These are phyloP conservation scores for Picea glauca DNA, from an alignment of 75 land plant species.

Conservation along the genomic window DNA sequence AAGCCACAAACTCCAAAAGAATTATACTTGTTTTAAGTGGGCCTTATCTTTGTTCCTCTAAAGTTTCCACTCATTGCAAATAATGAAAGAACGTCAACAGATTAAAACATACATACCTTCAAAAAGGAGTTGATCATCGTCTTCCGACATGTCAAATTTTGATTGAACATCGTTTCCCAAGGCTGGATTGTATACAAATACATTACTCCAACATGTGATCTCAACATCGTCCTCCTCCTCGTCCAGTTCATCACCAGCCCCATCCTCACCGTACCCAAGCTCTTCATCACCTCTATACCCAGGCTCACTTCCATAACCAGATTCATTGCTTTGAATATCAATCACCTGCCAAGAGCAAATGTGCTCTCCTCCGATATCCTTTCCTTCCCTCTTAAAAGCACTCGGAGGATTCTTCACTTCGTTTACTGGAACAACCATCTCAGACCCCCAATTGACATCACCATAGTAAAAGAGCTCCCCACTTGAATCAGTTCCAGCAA, in stretches of 20 bases:
- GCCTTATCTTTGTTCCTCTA: background rate
- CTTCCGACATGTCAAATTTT: conserved; percentile 6
- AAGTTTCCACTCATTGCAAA: background rate
- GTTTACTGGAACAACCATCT: conserved; percentile 28
- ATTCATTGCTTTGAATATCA: conserved; percentile 50
- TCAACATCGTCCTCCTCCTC: conserved; percentile 65
- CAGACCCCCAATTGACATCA: conserved; percentile 59
- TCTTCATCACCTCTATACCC: conserved; percentile 88
- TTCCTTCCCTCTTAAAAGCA: conserved; percentile 31
- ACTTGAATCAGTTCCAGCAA: conserved; percentile 83
- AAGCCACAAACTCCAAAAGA: background rate
- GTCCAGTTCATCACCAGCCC: conserved; percentile 35
- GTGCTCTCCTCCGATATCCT: conserved; percentile 9
- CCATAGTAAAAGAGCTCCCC: conserved; percentile 73
- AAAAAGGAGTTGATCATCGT: background rate
- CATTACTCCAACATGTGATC: conserved; percentile 41
- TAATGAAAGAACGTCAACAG: background rate
- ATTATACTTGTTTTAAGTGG: background rate
- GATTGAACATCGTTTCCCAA: background rate
- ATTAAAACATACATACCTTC: background rate
- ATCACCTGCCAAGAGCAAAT: conserved; percentile 22
- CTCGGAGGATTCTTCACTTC: conserved; percentile 24
- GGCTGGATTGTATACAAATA: conserved; percentile 4
- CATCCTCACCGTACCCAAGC: conserved; percentile 72
- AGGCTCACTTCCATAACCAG: conserved; percentile 86